Evolutionary conservation across 2,329 filamentous ascomycete species (phyloP).

Genomic region (Pseudogymnoascus sp.): DNA sequence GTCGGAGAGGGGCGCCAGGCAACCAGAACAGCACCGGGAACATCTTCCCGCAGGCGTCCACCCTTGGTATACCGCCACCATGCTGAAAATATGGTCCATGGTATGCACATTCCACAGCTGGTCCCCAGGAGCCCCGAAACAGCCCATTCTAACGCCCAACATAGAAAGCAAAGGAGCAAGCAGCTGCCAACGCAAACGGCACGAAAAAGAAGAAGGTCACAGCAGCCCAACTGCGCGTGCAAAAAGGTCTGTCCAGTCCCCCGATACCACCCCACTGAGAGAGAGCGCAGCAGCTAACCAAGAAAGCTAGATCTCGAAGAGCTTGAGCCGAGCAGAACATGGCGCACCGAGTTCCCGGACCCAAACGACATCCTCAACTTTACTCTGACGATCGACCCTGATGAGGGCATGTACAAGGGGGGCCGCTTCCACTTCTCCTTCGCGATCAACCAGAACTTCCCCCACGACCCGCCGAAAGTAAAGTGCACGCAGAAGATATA

Average conservation of each 20-base stretch:
- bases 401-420: conserved; percentile 81
- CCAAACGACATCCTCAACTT: conserved; percentile 83
- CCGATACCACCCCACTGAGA: neutral
- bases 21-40: neutral
- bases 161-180: conserved; percentile 93
- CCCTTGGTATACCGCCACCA: conserved; percentile 40
- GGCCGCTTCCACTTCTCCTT: conserved; percentile 87
- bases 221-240: conserved; percentile 85
- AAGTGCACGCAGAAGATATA: conserved; percentile 98
- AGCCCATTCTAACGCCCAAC: conserved; percentile 20
- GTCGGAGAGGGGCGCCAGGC: neutral
- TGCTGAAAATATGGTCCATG: conserved; percentile 99
- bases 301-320: conserved; percentile 61
- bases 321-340: conserved; percentile 67
- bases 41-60: neutral
- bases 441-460: conserved; percentile 87
- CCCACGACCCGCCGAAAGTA: conserved; percentile 95
- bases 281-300: neutral
- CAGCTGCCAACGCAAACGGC: conserved; percentile 76
- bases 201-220: conserved; percentile 98
- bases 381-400: conserved; percentile 69
- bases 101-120: conserved; percentile 39
- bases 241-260: conserved; percentile 61
- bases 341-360: conserved; percentile 74
- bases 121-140: neutral